A percentile compares a stretch with the other conserved stretches of the same genome.
phyloP scores from a whole-genome alignment of 306 rosid genomes.

The Vachellia pachyceras region DNA sequence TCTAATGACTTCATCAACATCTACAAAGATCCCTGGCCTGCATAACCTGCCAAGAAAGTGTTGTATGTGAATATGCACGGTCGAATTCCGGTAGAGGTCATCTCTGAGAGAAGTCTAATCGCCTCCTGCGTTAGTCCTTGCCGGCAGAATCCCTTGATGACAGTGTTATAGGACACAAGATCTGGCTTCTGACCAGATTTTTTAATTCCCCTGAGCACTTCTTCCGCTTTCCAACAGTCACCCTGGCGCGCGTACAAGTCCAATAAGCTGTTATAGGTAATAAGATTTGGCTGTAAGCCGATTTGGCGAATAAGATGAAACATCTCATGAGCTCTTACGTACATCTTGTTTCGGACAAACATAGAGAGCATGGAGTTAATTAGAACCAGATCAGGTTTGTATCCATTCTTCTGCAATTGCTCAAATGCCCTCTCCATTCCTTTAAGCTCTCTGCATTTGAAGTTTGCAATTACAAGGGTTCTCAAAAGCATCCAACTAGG shows the following conservation, averaged over 20 bases:
- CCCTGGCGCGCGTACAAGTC: constrained; percentile 85
- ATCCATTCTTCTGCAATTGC: constrained; percentile 68
- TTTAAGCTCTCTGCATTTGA: constrained; percentile 75
- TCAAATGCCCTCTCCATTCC: constrained; percentile 90
- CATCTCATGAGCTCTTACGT: constrained; percentile 73
- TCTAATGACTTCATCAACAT: constrained; percentile 80
- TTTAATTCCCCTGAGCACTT: constrained; percentile 70
- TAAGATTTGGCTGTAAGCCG: constrained; percentile 79
- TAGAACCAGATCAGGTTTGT: constrained; percentile 84
- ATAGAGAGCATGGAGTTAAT: constrained; percentile 85
- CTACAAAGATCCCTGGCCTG: constrained; percentile 66
- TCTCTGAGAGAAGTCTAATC: constrained; percentile 74
- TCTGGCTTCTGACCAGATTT: constrained; percentile 75
- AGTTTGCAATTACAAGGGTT: constrained; percentile 77
- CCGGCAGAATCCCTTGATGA: constrained; percentile 89
- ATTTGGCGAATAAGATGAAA: constrained; percentile 54
- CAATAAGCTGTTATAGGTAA: constrained; percentile 85
- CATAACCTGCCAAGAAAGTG: constrained; percentile 85
- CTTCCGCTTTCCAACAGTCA: constrained; percentile 93
- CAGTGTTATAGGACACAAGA: constrained; percentile 82
- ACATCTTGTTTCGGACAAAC: constrained; percentile 67
- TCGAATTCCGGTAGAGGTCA: constrained; percentile 74
- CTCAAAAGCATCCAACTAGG: constrained; percentile 90
- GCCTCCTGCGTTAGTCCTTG: constrained; percentile 92
- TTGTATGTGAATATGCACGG: constrained; percentile 90